Evolutionary conservation across 2,329 filamentous ascomycete genomes (phyloP), one percentile per base, ranked within the genome.

Genomic region (Raffaelea ambrosiae): DNA sequence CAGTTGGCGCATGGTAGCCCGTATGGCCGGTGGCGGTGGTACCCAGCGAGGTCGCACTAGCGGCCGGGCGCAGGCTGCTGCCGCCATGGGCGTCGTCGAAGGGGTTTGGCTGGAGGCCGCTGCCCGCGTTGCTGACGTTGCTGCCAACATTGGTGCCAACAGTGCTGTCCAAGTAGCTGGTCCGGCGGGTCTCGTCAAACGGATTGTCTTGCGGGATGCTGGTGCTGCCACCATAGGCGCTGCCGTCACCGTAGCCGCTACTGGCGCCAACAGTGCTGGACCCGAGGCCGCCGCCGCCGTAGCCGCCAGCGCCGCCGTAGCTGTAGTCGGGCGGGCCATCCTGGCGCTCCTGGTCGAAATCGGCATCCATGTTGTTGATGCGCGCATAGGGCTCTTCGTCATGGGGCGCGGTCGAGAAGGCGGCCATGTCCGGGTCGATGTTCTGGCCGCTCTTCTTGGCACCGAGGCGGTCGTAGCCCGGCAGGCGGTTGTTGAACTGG

Each of bases 361-460:
- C 70, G 56, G 79, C 73, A 49, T 77, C 69, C 64, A 71, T 68
- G 61, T 80, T 49, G 48, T 57, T 72, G 52, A 83, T 72, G 14
- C 76, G 77, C 44, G 79, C 76, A 57, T 84, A 84, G 40, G 76
- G 73, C 58, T 83, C 80, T 54, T 84, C 80, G 56, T 80, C 79
- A 58, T 81, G 76, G n/a, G 78, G 77, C 14, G 77, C 77, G 63
- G 80, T 81, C 48, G 78, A 82, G 65, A 84, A 84, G 51, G 80
- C 80, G 23, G 80, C 79, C 68, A 83, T 83, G 63, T 84, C 80
- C 1, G 81, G 81, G 60, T 84, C 81, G 55, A 83, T 83, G 65
- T 77, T 76, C 55, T 69, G 64, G 50, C 51, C 55, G 54, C 39
- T 40, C 41, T 22, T 19, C 11, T 62, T 63, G 51, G 59, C 59